Percentiles rank a stretch among this genome's conserved stretches.
phyloP scores from a whole-genome alignment of 164 flowering plant genomes.

The Annona cherimola region DNA sequence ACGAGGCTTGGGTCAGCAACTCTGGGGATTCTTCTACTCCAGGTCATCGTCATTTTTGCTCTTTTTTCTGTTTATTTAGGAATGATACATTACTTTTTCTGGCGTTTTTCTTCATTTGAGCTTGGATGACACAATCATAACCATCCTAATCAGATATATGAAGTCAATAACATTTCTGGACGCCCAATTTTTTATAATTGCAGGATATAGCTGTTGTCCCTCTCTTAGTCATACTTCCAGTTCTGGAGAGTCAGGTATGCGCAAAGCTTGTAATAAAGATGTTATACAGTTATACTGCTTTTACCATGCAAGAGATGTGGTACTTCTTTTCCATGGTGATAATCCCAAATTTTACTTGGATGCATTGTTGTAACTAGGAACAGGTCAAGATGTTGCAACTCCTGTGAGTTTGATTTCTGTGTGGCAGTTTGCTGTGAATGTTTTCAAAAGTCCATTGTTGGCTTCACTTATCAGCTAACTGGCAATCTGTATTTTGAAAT shows the following conservation, averaged over 20 bases:
- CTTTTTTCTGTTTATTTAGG: constrained; percentile 3
- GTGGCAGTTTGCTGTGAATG: too few species aligned
- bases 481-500: too few species aligned
- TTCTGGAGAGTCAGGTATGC: constrained; percentile 91
- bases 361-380: too few species aligned
- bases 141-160: constrained; percentile 8
- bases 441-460: too few species aligned
- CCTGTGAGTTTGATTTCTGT: too few species aligned
- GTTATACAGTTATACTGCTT: neutral
- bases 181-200: constrained; percentile 32
- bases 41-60: constrained; percentile 38
- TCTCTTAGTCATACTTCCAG: constrained; percentile 91
- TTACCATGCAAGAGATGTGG: constrained; percentile 1
- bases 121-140: constrained; percentile 21
- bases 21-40: constrained; percentile 88
- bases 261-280: constrained; percentile 1
- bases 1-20: constrained; percentile 99
- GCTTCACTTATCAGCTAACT: too few species aligned
- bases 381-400: too few species aligned
- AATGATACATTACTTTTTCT: constrained; percentile 10
- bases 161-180: constrained; percentile 22
- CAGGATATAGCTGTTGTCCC: constrained; percentile 99
- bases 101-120: constrained; percentile 15
- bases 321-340: neutral
- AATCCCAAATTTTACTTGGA: too few species aligned